Evolutionary conservation across 1,139 yeast genomes (phyloP), one percentile per base, ranked within the genome.

Genomic region (Meyerozyma sp.): DNA sequence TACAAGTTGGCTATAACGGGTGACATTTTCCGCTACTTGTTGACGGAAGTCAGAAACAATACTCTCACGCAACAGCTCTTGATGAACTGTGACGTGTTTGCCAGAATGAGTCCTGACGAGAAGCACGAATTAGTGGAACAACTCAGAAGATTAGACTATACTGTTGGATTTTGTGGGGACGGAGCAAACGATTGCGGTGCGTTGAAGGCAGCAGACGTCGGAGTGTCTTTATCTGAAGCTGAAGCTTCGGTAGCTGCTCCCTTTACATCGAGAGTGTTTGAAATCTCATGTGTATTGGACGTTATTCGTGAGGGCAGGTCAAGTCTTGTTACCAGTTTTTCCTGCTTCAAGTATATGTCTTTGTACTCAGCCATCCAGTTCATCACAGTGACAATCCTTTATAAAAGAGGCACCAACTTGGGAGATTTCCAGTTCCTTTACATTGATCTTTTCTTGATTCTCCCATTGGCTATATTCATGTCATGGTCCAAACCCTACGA

Each of bases 161-260:
- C 96, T 0, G 95, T 90, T 38, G 96, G 98, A 1, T 93, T 93
- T 63, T 91, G 98, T 66, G 99, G 99, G 30, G 99, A 93, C 66
- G 99, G 94, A 52, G 94, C 94, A 2, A 85, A 93, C 63, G 99
- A 93, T 61, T 93, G 98, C 66, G 98, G 98, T 53, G 99, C 99
- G 0, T 71, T 93, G 46, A 93, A 23, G 10, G 41, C 37, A 32
- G 44, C 29, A 25, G 40, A 23, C 13, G 41, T 34, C 25, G 46
- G 37, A 30, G 45, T 30, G 35, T 36, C 13, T 18, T 44, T 32
- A 32, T 20, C 45, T 7, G 40, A 18, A 28, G 37, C 26, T 9
- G 42, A 32, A 9, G 40, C 34, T 16, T 25, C 29, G 13, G 45
- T 28, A 8, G 29, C 98, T 1, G 99, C 98, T 0, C 98, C 99